Base-by-base conservation (phyloP, 2,329 filamentous ascomycete species). In the Pseudocercospora pini-densiflorae region DNA sequence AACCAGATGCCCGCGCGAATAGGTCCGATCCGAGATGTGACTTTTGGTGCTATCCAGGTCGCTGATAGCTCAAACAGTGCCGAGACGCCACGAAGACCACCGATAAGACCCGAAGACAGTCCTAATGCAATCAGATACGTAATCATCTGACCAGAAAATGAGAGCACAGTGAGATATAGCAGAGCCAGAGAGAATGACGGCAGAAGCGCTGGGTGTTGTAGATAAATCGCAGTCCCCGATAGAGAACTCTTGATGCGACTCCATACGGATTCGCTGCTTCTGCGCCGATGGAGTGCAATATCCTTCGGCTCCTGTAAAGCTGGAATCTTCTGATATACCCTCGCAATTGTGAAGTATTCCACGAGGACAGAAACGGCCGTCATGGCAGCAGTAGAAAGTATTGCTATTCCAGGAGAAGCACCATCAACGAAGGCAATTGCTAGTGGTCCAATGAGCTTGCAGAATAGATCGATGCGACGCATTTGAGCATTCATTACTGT, bases 121-220 rank as follows among this genome's bases (percentile, higher is more conserved):
- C 86, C 86, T 3, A 81, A 75, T 0, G 86, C 82, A 5, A 89
- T 77, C 1, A 91, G 82, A 70, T 87, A 90, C 0, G 88, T 89
- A 61, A 89, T 81, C 87, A 90, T 89, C 71, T 89, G 88, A 0
- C 87, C 87, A 0, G 81, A 80, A 70, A 89, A 88, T 6, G 81
- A 84, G 2, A 89, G 78, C 0, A 88, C 87, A 0, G 87, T 90
- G 58, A 90, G 80, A 73, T 90, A 90, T 1, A 90, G 83, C 0
- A 90, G 76, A 0, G 87, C 81, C 0, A 86, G 79, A 0, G 88
- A 80, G 59, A 91, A 81, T 0, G 88, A 91, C 0, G 89, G 85
- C 0, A 89, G 78, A 68, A 90, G 86, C 0, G 85, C 87, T 0
- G 78, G 79, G 67, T 90, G 87, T 2, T 75, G 72, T 65, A 86